Conservation (phyloP, 1,139 yeast species). For the Candida dubliniensis region DNA sequence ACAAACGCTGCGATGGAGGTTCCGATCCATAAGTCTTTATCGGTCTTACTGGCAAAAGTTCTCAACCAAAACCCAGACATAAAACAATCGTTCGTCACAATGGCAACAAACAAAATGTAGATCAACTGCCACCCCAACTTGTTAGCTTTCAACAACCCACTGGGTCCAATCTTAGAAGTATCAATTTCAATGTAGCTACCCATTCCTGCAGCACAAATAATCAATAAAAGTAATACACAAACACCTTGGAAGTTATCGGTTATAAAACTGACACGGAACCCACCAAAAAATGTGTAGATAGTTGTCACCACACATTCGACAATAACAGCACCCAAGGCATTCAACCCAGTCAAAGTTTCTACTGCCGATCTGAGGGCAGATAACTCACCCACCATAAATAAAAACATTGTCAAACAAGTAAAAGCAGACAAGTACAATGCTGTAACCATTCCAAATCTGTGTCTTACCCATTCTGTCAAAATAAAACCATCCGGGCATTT, state of each 20-base stretch:
- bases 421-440: conserved; percentile 77
- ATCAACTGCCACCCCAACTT: conserved; percentile 86
- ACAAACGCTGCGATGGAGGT: conserved; percentile 72
- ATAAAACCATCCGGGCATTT: conserved; percentile 90
- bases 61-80: conserved; percentile 93
- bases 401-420: conserved; percentile 81
- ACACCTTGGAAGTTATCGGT: conserved; percentile 89
- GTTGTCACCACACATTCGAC: conserved; percentile 88
- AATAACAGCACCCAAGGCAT: conserved; percentile 79
- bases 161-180: conserved; percentile 56
- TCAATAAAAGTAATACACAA: conserved; percentile 62
- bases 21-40: conserved; percentile 75
- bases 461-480: conserved; percentile 91
- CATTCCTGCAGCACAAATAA: conserved; percentile 78
- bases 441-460: conserved; percentile 70
- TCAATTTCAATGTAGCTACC: conserved; percentile 78
- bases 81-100: conserved; percentile 86
- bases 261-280: conserved; percentile 82
- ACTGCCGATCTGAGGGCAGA: conserved; percentile 78
- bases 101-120: conserved; percentile 81
- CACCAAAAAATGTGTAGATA: conserved; percentile 85
- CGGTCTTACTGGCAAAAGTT: conserved; percentile 82
- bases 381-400: conserved; percentile 86
- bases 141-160: conserved; percentile 63
- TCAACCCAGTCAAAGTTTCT: conserved; percentile 72